Evolutionary conservation across 176 grass and related monocot species (phyloP), one percentile per base, ranked within the genome.

Genomic region (Triticum aestivum): DNA sequence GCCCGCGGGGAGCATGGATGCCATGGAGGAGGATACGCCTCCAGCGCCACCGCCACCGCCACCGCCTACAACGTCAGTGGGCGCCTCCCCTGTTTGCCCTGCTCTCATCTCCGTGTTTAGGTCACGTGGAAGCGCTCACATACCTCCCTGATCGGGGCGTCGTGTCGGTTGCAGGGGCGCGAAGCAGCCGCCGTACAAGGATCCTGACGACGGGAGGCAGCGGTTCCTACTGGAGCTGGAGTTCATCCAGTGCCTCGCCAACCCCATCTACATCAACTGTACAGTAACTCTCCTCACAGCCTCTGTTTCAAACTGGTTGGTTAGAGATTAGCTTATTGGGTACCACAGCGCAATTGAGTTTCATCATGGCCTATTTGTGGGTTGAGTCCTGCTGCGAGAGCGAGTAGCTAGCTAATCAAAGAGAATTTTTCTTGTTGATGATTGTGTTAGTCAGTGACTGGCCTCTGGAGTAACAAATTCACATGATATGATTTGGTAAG

Each of bases 201-300:
- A 98, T 51, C 90, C 91, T 18, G 92, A 98, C 38, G 82, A 89
- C 68, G 96, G 93, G 23, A 88, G 79, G 21, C 93, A 94, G 85
- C 84, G 97, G 29, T 98, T 98, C 78, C 83, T 96, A 12, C 80
- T 98, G 41, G 94, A 98, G 87, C 79, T 96, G 67, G 97, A 98
- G 88, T 96, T 98, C 80, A 42, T 98, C 70, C 97, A 98, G 85
- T 98, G 92, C 89, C 89, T 98, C 14, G 90, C 97, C 70, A 98
- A 98, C 90, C 97, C 97, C 61, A 96, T 83, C 63, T 98, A 98
- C 85, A 98, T 94, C 18, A 92, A 98, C 90, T 98, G 94, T 98
- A 94, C 79, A 81, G 27, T 73, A 21, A 66, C 20, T 64, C 68
- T 61, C 56, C 27, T 67, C 68, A 71, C 52, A 26, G 44, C 13